Base-by-base conservation (phyloP, 495 filamentous ascomycete genomes). In the Aspergillus olivimuriae region DNA sequence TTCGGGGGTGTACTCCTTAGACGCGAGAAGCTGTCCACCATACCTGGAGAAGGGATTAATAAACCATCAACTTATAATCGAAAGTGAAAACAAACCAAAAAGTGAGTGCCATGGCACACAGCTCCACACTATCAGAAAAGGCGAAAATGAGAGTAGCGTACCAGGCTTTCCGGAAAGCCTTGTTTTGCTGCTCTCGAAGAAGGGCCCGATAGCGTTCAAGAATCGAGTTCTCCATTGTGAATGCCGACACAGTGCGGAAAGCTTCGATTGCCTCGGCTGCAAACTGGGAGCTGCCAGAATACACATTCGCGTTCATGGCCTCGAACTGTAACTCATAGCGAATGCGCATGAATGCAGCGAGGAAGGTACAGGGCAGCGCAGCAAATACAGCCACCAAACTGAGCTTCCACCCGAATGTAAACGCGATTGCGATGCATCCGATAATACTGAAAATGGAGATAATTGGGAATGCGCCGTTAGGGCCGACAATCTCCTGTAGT, bases 371-470 rank as follows among this genome's bases (percentile, higher is more conserved):
- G 11, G 80, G 79, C 19, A 82, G 56, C 2, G 67, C 65, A 4
- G 70, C 71, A 16, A 82, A 69, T 24, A 77, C 62, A 7, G 81
- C 68, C 11, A 83, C 72, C 0, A 80, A 60, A 1, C 69, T 71
- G 2, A 84, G 69, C 47, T 82, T 82, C 80, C 81, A 83, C 4
- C 78, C 81, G 39, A 80, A 65, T 12, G 75, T 57, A 44, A 82
- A 76, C 0, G 78, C 68, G 19, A 82, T 57, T 10, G 72, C 61
- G 40, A 81, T 66, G 7, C 76, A 74, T 1, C 72, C 70, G 24
- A 82, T 67, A 43, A 75, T 68, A 28, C 63, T 77, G 43, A 80
- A 66, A 19, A 74, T 66, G 2, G 58, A 60, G 3, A 65, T 63
- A 0, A 67, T 18, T 6, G 60, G 52, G 20, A 68, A 55, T 4